Evolutionary conservation across 2,329 filamentous ascomycete genomes (phyloP), one percentile per base, ranked within the genome.

Genomic region (Beauveria caledonica): DNA sequence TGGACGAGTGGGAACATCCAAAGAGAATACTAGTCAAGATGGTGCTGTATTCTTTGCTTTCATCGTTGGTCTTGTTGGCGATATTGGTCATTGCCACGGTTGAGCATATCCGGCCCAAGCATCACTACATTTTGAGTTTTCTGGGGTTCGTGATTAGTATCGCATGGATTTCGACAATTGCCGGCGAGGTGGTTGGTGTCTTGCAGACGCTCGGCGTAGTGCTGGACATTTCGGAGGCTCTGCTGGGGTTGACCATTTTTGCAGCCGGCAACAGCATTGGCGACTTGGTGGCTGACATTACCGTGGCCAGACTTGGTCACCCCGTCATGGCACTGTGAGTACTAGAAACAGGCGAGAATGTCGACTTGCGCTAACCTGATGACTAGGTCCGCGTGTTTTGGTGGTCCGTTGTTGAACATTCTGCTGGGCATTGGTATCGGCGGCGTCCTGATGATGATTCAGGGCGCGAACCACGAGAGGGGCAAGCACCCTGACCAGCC

Each of bases 371-470:
- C 57, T 59, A 40, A 59, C 21, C 15, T 15, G 11, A 54, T 25
- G 2, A 44, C 62, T 63, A 85, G 82, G 45, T 92, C 90, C 39
- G 94, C 94, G 5, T 99, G 94, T 71, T 97, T 99, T 71, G 94
- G 94, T n/a, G 95, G 94, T 0, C 94, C 94, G 0, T 93, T 99
- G 91, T 83, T 99, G 45, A 99, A 99, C 68, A 99, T 99, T 64
- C 77, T 99, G 0, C 83, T 99, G 4, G 94, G 94, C 0, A 92
- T 99, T 57, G 94, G 94, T n/a, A 79, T 97, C 4, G 89, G 89
- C 27, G 94, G 94, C 17, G 82, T 90, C 44, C 95, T 92, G 71
- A 94, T 97, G 82, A 92, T 90, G 60, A 80, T 95, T 17, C 81
- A 82, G 59, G 81, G 84, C 36, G 88, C 88, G 19, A 83, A 88